Percentiles rank a stretch among this genome's conserved stretches.
Evolutionary conservation across 139 green algal genomes (phyloP).

Genomic region (Chlamydomonas eustigma): DNA sequence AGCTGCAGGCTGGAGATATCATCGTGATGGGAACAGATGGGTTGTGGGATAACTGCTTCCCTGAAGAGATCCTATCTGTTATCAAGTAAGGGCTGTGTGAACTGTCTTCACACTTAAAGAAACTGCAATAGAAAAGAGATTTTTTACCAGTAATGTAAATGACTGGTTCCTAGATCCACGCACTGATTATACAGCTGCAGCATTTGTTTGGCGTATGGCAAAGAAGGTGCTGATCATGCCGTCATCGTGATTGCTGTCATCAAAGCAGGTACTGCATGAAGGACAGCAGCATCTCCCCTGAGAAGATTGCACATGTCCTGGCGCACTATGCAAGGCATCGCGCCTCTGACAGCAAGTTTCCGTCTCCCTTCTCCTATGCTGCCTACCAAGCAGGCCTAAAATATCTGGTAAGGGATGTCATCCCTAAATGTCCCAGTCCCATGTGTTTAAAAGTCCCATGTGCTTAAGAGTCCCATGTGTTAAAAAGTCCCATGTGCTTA

Average conservation of each 20-base stretch:
- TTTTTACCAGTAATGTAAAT: too few species aligned
- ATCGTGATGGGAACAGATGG: slow-evolving; percentile 90
- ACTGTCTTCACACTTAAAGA: too few species aligned
- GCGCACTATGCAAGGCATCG: slow-evolving; percentile 52
- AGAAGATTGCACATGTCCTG: slow-evolving; percentile 36
- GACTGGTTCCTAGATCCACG: too few species aligned
- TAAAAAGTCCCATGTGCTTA: not conserved
- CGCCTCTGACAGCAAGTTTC: slow-evolving; percentile 58
- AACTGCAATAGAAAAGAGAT: too few species aligned
- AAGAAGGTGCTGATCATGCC: too few species aligned
- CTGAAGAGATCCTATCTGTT: slow-evolving; percentile 63
- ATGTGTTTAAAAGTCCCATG: not conserved
- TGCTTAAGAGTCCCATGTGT: not conserved
- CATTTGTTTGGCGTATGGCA: too few species aligned
- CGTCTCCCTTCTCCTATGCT: slow-evolving; percentile 76
- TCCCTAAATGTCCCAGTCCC: not conserved
- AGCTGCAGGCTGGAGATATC: slow-evolving; percentile 79
- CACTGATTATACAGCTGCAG: too few species aligned
- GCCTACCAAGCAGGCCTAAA: slow-evolving; percentile 43
- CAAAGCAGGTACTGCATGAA: slow-evolving; percentile 35
- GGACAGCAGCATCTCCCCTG: slow-evolving; percentile 26
- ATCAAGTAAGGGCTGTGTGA: slow-evolving; percentile 15
- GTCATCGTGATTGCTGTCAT: too few species aligned
- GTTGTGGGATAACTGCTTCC: slow-evolving; percentile 97
- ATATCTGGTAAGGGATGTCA: slow-evolving; percentile 8